A percentile compares a stretch with the other conserved stretches of the same genome.
Evolutionary conservation across 768 basidiomycete genomes (phyloP).

Genomic region (Termitomyces sp.): DNA sequence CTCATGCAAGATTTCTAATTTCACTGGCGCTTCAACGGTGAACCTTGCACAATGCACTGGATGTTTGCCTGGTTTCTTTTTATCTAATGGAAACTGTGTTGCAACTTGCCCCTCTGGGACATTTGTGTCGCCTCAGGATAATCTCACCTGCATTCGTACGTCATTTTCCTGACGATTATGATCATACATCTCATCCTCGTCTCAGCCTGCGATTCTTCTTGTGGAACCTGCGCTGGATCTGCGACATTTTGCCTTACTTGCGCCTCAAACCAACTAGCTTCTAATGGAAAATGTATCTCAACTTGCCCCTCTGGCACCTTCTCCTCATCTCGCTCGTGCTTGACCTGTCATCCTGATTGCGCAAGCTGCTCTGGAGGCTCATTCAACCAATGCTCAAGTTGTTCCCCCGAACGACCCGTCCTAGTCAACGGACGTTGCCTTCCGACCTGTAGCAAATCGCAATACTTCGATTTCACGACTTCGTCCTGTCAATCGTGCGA

Average conservation of each 20-base stretch:
- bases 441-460: constrained; percentile 62
- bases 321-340: constrained; percentile 60
- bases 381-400: constrained; percentile 76
- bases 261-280: constrained; percentile 60
- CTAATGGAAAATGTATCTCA: constrained; percentile 66
- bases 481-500: constrained; percentile 68
- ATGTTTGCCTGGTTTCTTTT: constrained; percentile 73
- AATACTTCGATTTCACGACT: constrained; percentile 67
- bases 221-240: constrained; percentile 64
- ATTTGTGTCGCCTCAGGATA: constrained; percentile 69
- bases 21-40: constrained; percentile 63
- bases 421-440: constrained; percentile 72
- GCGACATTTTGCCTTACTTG: constrained; percentile 75
- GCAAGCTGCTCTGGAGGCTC: constrained; percentile 67
- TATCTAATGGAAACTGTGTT: constrained; percentile 70
- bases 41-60: constrained; percentile 69
- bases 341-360: constrained; percentile 81
- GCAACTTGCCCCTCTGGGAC: constrained; percentile 68
- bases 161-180: constrained; percentile 3
- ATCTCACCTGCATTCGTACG: constrained; percentile 72
- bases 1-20: constrained; percentile 70
- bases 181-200: background rate
- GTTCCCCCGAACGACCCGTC: constrained; percentile 66
- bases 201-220: constrained; percentile 49
- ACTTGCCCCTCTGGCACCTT: constrained; percentile 72